phyloP scores from a whole-genome alignment of 495 filamentous ascomycete genomes.

The Podospora pseudoanserina region DNA sequence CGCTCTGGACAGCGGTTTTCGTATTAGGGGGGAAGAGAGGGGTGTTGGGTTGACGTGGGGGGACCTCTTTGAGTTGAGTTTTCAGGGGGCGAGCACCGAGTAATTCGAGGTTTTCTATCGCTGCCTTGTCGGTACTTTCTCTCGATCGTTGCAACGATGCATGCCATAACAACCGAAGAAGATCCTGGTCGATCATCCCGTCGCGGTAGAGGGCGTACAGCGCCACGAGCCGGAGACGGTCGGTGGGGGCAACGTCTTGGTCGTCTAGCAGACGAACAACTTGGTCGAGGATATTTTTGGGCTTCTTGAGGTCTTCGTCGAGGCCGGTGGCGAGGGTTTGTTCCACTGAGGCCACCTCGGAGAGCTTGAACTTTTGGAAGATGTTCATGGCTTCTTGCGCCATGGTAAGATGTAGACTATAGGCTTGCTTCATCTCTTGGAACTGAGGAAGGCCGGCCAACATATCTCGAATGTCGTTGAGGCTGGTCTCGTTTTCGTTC shows the following conservation, averaged over 20 bases:
- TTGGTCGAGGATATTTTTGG: slow-evolving; percentile 81
- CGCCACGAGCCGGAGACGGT: slow-evolving; percentile 78
- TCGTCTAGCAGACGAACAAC: slow-evolving; percentile 87
- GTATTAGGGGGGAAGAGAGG: slow-evolving; percentile 65
- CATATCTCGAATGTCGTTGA: slow-evolving; percentile 97
- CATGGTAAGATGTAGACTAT: slow-evolving; percentile 93
- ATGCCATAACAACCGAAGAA: slow-evolving; percentile 80
- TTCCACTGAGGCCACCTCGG: slow-evolving; percentile 82
- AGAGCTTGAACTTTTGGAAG: slow-evolving; percentile 78
- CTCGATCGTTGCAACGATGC: slow-evolving; percentile 64
- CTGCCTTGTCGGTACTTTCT: slow-evolving; percentile 52
- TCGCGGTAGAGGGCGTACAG: slow-evolving; percentile 84
- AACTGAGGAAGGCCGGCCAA: slow-evolving; percentile 90
- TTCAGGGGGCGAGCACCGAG: slow-evolving; percentile 75
- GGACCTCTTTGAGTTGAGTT: slow-evolving; percentile 63
- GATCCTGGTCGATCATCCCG: slow-evolving; percentile 82
- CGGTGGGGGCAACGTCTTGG: slow-evolving; percentile 58
- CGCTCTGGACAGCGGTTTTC: slow-evolving; percentile 49
- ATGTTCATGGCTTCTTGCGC: slow-evolving; percentile 96
- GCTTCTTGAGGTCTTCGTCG: slow-evolving; percentile 87
- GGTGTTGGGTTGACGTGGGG: slow-evolving; percentile 50
- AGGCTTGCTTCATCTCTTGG: slow-evolving; percentile 89
- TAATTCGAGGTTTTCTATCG: slow-evolving; percentile 73
- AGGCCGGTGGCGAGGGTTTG: slow-evolving; percentile 84
- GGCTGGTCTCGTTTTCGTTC: slow-evolving; percentile 61